A percentile compares a stretch with the other conserved stretches of the same genome.
Evolutionary conservation across 2,329 filamentous ascomycete species (phyloP).

Genomic region (Pestalotiopsis sp.): DNA sequence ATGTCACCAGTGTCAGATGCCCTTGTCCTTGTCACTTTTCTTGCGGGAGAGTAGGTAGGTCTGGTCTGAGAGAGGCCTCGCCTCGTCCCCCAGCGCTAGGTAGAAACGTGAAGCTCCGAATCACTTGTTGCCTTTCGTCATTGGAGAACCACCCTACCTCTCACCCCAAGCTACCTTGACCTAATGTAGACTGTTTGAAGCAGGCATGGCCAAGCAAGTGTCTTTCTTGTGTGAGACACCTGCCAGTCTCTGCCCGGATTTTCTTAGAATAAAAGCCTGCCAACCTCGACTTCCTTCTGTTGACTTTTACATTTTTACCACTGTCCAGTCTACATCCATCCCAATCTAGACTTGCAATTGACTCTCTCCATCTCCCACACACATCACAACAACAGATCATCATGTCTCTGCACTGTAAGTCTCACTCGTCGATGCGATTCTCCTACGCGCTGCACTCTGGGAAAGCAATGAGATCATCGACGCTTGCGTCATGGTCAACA

Average conservation of each 20-base stretch:
- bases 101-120: neutral
- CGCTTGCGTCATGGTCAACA: neutral
- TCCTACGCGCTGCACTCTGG: neutral
- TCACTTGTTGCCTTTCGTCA: slow-evolving; percentile 12
- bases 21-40: neutral
- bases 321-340: neutral
- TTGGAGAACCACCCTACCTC: neutral
- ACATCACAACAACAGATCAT: slow-evolving; percentile 28
- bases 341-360: neutral
- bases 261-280: slow-evolving; percentile 6
- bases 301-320: slow-evolving; percentile 1
- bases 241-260: neutral
- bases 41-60: neutral
- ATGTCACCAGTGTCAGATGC: neutral
- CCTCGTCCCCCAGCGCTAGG: neutral
- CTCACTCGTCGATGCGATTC: neutral
- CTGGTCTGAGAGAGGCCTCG: too few relatives aligned
- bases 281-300: neutral
- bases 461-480: neutral
- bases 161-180: neutral
- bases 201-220: neutral
- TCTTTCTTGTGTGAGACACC: neutral
- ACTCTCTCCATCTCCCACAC: slow-evolving; percentile 4
- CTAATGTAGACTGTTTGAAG: neutral
- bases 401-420: slow-evolving; percentile 65